Evolutionary conservation across 768 basidiomycete species (phyloP), one percentile per base, ranked within the genome.

Genomic region (Tylopilus vinaceipallidus): DNA sequence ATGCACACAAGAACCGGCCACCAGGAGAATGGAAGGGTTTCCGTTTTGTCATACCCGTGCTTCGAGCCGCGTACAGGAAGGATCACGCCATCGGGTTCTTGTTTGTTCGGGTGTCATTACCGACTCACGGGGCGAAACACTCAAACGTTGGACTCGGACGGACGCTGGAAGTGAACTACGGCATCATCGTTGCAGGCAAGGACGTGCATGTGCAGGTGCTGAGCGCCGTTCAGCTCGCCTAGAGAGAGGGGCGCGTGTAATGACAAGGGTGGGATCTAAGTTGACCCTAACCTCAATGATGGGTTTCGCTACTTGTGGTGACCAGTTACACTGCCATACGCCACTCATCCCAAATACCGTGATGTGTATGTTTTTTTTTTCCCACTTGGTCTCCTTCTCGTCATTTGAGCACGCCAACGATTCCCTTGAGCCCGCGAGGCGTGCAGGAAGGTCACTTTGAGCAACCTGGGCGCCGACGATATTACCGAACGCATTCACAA

Each of bases 61-160:
- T 32, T n/a, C 22, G 7, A 24, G 27, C 27, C 8, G 48, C 45
- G 6, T 32, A 20, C 47, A n/a, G n/a, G n/a, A n/a, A 92, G 88
- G 95, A 98, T 60, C 97, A 98, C 63, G 93, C 95, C 0, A 81
- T 91, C 0, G 95, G 97, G 0, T 74, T 80, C 2, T 63, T 98
- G 13, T 77, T 99, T 6, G 81, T 98, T 13, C 79, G 83, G 55
- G 95, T 0, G 55, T 87, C n/a, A 81, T 98, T 30, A 87, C 85
- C 0, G 89, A 98, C 65, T 88, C 88, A 42, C 76, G 84, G 36
- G 95, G 94, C 3, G 54, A 78, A 45, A 76, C 78, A 0, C 80
- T 99, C 22, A n/a, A 78, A 95, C 63, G 98, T 99, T 68, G 86
- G 90, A 0, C 73, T 88, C 2, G 95, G 95, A 3, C 71, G 93